phyloP scores from a whole-genome alignment of 768 basidiomycete species.

The Lyophyllum semitale region DNA sequence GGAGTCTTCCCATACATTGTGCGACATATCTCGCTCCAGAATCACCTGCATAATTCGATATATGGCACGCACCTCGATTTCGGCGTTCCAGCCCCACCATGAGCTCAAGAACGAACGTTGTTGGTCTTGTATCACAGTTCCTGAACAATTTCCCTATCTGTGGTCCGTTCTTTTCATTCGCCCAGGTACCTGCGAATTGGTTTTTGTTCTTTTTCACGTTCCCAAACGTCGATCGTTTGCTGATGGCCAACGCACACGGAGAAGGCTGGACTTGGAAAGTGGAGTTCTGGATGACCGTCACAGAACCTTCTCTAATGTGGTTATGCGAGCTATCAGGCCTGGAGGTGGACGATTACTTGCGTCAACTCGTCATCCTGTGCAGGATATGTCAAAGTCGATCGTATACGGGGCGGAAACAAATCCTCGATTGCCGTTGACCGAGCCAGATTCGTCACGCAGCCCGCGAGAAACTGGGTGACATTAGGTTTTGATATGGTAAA shows the following conservation, averaged over 20 bases:
- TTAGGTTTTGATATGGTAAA: not conserved
- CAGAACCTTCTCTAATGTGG: not conserved
- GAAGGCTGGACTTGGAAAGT: not conserved
- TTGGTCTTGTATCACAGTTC: not conserved
- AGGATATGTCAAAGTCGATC: not conserved
- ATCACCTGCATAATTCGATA: not conserved
- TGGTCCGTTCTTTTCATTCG: no score
- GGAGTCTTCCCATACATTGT: not conserved
- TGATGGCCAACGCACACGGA: not conserved
- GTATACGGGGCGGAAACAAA: constrained; percentile 1
- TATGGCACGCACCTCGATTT: not conserved
- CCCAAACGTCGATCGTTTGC: not conserved
- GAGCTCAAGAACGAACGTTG: not conserved
- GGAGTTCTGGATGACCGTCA: not conserved
- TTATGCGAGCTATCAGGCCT: not conserved
- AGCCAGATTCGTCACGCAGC: not conserved
- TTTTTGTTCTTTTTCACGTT: no score
- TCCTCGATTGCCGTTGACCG: no score
- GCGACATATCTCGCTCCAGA: not conserved
- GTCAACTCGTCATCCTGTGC: not conserved
- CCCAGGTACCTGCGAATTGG: not conserved
- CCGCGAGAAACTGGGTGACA: not conserved
- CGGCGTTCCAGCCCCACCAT: not conserved
- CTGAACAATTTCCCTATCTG: no score
- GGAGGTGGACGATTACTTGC: not conserved